Evolutionary conservation across 805 yeast genomes (phyloP).

Genomic region (Barnettozyma populi): DNA sequence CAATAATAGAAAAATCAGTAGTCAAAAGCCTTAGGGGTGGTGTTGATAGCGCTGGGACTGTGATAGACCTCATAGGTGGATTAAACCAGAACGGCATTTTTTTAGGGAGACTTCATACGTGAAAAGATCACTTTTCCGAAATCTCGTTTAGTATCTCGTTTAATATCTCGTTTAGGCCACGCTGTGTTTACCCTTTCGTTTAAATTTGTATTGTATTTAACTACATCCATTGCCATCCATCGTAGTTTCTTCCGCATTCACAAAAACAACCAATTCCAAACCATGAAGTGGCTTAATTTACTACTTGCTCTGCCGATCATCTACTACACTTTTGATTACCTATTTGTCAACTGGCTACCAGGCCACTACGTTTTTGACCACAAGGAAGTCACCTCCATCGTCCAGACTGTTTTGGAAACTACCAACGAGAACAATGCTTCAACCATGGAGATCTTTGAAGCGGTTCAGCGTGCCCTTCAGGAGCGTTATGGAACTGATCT

Average conservation of each 20-base stretch:
- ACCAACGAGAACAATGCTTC: slow-evolving; percentile 46
- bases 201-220: too few relatives aligned
- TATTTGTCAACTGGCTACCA: slow-evolving; percentile 66
- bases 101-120: too few relatives aligned
- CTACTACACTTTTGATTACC: slow-evolving; percentile 32
- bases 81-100: too few relatives aligned
- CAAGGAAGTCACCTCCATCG: slow-evolving; percentile 50
- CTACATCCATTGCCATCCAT: background rate
- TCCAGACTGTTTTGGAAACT: slow-evolving; percentile 44
- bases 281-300: slow-evolving; percentile 2
- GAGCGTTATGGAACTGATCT: slow-evolving; percentile 64
- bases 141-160: too few relatives aligned
- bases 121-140: too few relatives aligned
- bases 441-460: slow-evolving; percentile 57
- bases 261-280: background rate
- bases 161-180: background rate
- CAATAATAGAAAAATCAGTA: too few relatives aligned
- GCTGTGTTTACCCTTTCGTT: background rate
- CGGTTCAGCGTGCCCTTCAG: slow-evolving; percentile 53
- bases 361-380: slow-evolving; percentile 65
- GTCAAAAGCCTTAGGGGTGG: too few relatives aligned
- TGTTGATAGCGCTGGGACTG: too few relatives aligned
- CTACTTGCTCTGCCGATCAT: slow-evolving; percentile 8
- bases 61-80: too few relatives aligned
- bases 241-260: background rate